Evolutionary conservation across 106 monocot species (phyloP).

Genomic region (Amphibolis antarctica): DNA sequence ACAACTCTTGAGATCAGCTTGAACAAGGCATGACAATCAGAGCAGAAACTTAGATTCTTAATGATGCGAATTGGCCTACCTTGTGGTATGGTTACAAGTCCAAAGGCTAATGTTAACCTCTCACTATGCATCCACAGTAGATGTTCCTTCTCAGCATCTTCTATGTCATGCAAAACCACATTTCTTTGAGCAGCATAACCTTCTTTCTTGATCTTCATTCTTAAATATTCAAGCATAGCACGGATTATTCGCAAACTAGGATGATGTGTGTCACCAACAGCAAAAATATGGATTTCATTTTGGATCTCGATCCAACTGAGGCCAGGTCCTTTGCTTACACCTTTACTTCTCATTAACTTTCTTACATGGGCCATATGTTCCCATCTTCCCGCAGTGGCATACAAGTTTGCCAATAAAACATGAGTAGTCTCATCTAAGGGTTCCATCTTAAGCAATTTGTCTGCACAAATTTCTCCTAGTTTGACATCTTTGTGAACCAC

Average conservation of each 20-base stretch:
- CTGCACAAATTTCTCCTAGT: constrained; percentile 55
- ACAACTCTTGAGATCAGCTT: constrained; percentile 51
- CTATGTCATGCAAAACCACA: constrained; percentile 52
- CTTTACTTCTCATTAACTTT: constrained; percentile 53
- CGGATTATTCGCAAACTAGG: constrained; percentile 45
- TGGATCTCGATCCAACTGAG: constrained; percentile 61
- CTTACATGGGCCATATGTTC: constrained; percentile 48
- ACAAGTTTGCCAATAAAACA: constrained; percentile 70
- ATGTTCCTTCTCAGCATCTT: constrained; percentile 33
- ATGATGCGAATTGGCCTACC: constrained; percentile 52
- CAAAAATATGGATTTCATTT: constrained; percentile 55
- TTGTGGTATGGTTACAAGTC: constrained; percentile 25
- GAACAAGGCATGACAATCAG: constrained; percentile 57
- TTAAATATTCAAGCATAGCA: constrained; percentile 69
- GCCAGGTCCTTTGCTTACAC: constrained; percentile 59
- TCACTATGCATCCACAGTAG: constrained; percentile 69
- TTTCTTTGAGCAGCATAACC: constrained; percentile 43
- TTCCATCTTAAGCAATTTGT: constrained; percentile 51
- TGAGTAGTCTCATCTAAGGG: constrained; percentile 50
- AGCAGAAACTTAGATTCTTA: constrained; percentile 80
- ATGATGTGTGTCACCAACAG: constrained; percentile 44
- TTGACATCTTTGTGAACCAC: constrained; percentile 69
- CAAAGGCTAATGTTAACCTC: constrained; percentile 76
- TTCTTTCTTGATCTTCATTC: constrained; percentile 29
- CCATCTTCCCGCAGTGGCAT: constrained; percentile 48